Percentiles rank a stretch among this genome's conserved stretches.
These are phyloP conservation scores for Penicillium sp. DNA, from an alignment of 2,329 filamentous ascomycete species.

Conservation along the genomic window DNA sequence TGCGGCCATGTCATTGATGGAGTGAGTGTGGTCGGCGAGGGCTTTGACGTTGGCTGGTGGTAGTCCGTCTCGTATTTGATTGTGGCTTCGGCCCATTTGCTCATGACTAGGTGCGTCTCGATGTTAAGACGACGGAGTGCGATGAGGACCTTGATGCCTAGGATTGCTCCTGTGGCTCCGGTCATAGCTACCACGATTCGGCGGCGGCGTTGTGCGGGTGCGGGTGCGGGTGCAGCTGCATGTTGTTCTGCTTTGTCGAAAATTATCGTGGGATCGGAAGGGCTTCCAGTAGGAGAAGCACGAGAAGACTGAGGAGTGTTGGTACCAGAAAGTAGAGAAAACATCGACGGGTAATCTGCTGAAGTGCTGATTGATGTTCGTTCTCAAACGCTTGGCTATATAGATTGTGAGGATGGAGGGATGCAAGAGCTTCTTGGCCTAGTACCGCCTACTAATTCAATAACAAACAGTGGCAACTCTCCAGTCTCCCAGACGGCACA, in stretches of 20 bases:
- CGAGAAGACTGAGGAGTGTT: constrained; percentile 20
- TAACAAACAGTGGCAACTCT: background rate
- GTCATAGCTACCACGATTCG: constrained; percentile 52
- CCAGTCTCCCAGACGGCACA: background rate
- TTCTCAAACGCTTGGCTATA: background rate
- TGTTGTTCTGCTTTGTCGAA: background rate
- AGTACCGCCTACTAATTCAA: background rate
- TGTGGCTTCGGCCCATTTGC: constrained; percentile 51
- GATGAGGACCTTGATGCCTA: constrained; percentile 45
- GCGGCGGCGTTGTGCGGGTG: constrained; percentile 10
- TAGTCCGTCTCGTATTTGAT: constrained; percentile 50
- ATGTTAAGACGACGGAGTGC: constrained; percentile 44
- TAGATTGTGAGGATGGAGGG: background rate
- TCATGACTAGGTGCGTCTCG: constrained; percentile 51
- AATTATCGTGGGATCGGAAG: constrained; percentile 4
- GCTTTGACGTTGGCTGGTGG: constrained; percentile 36
- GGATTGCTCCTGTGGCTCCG: constrained; percentile 49
- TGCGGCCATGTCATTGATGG: constrained; percentile 47
- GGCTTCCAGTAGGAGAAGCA: constrained; percentile 10
- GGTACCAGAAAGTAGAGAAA: constrained; percentile 18
- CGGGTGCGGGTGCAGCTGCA: background rate
- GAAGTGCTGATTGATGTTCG: background rate
- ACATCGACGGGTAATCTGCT: constrained; percentile 8
- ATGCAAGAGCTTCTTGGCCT: background rate
- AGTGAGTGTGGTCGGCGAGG: constrained; percentile 43